phyloP scores from a whole-genome alignment of 208 protist genomes.

The Trypanosoma brucei region DNA sequence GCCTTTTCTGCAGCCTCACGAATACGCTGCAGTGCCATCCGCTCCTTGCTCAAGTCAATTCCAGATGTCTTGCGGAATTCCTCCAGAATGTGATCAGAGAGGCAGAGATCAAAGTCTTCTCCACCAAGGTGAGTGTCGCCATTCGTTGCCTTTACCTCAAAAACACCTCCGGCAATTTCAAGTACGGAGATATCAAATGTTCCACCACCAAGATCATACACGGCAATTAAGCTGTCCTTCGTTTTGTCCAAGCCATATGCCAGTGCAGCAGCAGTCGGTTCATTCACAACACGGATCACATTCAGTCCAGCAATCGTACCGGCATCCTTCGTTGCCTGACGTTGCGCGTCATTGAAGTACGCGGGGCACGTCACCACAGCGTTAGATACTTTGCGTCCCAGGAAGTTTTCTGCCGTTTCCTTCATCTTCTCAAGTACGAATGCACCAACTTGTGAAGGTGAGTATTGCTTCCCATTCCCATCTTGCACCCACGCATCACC shows the following conservation, averaged over 20 bases:
- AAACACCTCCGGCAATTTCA: conserved; percentile 92
- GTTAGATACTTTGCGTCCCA: conserved; percentile 77
- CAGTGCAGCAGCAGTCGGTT: conserved; percentile 97
- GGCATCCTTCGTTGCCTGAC: conserved; percentile 23
- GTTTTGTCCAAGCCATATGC: conserved; percentile 91
- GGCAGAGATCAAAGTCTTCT: conserved; percentile 97
- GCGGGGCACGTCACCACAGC: conserved; percentile 95
- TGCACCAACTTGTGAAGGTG: conserved; percentile 47
- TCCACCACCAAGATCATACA: conserved; percentile 87
- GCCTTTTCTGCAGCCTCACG: conserved; percentile 97
- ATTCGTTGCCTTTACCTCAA: conserved; percentile 84
- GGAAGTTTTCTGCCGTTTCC: conserved; percentile 66
- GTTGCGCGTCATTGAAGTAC: conserved; percentile 98
- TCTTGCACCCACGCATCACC: conserved; percentile 6
- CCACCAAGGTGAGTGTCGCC: conserved; percentile 99
- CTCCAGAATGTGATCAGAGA: conserved; percentile 86
- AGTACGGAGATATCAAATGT: conserved; percentile 99
- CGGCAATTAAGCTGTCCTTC: conserved; percentile 38
- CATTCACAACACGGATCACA: conserved; percentile 98
- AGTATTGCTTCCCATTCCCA: conserved; percentile 41
- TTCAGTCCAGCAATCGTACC: conserved; percentile 41
- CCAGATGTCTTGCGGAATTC: conserved; percentile 93
- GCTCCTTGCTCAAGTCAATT: conserved; percentile 93
- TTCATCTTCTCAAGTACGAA: conserved; percentile 87
- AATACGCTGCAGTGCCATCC: conserved; percentile 94